phyloP scores from a whole-genome alignment of 2,329 filamentous ascomycete species.

The Xylaria sp. region DNA sequence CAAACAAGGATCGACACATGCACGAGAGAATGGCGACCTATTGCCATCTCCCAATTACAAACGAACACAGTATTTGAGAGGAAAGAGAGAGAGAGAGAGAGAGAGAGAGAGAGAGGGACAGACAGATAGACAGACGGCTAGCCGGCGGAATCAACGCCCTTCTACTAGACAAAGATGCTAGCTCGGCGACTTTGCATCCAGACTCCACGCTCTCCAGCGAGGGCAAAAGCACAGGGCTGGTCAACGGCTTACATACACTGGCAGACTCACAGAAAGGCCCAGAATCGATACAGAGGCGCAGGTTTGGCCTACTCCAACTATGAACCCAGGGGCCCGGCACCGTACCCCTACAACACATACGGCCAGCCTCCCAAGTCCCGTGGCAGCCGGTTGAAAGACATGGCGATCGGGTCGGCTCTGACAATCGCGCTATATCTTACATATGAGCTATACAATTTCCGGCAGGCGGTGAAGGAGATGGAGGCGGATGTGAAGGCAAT shows the following conservation, averaged over 20 bases:
- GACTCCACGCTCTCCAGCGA: not conserved
- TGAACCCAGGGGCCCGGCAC: conserved; percentile 16
- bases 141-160: not conserved
- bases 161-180: conserved; percentile 12
- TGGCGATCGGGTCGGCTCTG: conserved; percentile 27
- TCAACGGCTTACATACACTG: not conserved
- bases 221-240: conserved; percentile 1
- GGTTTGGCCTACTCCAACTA: conserved; percentile 28
- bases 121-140: not conserved
- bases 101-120: not conserved
- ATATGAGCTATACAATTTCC: not conserved
- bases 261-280: not conserved
- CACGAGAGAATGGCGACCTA: no score
- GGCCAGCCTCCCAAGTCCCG: conserved; percentile 17
- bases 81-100: not conserved
- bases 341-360: conserved; percentile 5
- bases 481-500: not conserved
- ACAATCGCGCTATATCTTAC: not conserved
- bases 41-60: not conserved
- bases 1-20: no score
- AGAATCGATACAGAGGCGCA: not conserved
- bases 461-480: not conserved
- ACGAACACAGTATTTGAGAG: not conserved
- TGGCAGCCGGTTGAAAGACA: conserved; percentile 23
- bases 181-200: conserved; percentile 6